Evolutionary conservation across 2,329 filamentous ascomycete species (phyloP).

Genomic region (Phoma sp.): DNA sequence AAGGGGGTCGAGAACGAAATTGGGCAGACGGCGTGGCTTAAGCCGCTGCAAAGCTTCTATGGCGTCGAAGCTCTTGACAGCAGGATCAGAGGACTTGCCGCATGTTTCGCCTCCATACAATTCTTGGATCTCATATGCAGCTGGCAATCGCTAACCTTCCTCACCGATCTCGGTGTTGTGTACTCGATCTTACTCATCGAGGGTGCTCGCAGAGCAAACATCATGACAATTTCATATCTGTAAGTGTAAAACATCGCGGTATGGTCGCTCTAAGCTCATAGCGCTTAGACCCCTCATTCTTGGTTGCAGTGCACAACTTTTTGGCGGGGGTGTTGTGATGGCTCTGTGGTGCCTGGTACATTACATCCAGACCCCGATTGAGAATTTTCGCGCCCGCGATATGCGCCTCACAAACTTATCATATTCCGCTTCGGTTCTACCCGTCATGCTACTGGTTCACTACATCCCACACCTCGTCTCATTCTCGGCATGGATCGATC

Average conservation of each 20-base stretch:
- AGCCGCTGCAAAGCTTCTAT: slow-evolving; percentile 15
- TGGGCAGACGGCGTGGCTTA: slow-evolving; percentile 9
- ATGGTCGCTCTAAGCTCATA: background rate
- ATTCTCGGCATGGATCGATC: slow-evolving; percentile 8
- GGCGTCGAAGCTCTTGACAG: slow-evolving; percentile 18
- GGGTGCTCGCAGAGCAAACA: slow-evolving; percentile 16
- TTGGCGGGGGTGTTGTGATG: slow-evolving; percentile 16
- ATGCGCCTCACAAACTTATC: slow-evolving; percentile 21
- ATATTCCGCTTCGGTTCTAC: slow-evolving; percentile 20
- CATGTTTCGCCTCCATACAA: slow-evolving; percentile 21
- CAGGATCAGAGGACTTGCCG: slow-evolving; percentile 11
- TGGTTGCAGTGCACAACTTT: slow-evolving; percentile 21
- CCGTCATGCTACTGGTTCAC: slow-evolving; percentile 13
- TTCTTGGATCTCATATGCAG: slow-evolving; percentile 15
- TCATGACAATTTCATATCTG: slow-evolving; percentile 14
- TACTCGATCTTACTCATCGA: slow-evolving; percentile 23
- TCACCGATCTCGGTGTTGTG: slow-evolving; percentile 16
- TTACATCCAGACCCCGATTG: slow-evolving; percentile 22
- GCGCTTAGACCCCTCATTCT: slow-evolving; percentile 14
- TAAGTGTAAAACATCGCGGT: background rate
- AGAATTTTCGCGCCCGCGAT: slow-evolving; percentile 20
- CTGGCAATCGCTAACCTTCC: slow-evolving; percentile 22
- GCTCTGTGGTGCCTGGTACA: slow-evolving; percentile 19
- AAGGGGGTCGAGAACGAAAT: slow-evolving; percentile 13
- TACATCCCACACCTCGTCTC: slow-evolving; percentile 15